Evolutionary conservation across 129 eudicot species (phyloP), one percentile per base, ranked within the genome.

Genomic region (Arctium minus): DNA sequence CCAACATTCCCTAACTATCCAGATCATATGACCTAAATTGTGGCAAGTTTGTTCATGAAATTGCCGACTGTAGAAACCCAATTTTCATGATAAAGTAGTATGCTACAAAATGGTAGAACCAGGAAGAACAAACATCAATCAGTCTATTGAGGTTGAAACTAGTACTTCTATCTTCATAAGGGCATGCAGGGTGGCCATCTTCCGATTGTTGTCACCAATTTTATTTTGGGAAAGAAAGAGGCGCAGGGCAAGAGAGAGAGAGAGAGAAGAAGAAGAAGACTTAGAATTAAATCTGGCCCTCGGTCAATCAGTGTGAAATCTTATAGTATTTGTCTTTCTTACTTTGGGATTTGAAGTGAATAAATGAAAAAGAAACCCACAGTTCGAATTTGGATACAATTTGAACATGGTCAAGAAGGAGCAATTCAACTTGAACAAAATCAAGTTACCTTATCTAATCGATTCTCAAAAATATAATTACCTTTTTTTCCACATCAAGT

Each of bases 11-110:
- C 50, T 50, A 35, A 72, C 71, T 18, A 32, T 48, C 32, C 39
- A 37, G 79, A 53, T 53, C 65, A 17, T 53, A 15, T 53, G 65
- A 53, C 65, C 65, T 53, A 53, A 27, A 53, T 53, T 4, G 65
- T 53, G 65, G 65, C 4, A 27, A 79, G n/a, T 56, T 33, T 80
- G 78, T 80, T 56, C 42, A 38, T 79, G 64, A 9, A 67, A 79
- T 15, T 15, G 22, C 27, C 22, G 4, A 22, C 65, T 17, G 27
- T 53, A 53, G 4, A 50, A 53, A 53, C 22, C 22, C 65, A 53
- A 53, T 3, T 15, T 17, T 17, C 2, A 7, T 53, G 4, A 53
- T 53, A 53, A 53, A 53, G 65, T 53, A 53, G 27, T 15, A 53
- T 15, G 27, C 39, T 75, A 48, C 18, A 48, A 48, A 11, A 32